phyloP scores from a whole-genome alignment of 1,284 basidiomycete genomes.

The Marasmius sp. region DNA sequence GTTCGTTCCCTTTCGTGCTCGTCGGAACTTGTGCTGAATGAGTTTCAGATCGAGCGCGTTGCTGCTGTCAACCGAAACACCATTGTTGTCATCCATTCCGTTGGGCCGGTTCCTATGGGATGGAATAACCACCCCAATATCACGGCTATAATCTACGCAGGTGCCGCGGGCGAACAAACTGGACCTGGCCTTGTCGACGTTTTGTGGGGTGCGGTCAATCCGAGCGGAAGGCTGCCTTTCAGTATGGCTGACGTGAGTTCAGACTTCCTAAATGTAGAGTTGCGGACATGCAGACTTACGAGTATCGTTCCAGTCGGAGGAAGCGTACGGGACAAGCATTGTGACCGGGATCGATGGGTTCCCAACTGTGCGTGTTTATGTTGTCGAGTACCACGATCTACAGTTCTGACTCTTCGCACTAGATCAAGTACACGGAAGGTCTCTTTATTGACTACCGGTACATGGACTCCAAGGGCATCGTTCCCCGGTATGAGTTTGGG shows the following conservation, averaged over 20 bases:
- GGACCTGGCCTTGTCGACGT: slow-evolving; percentile 62
- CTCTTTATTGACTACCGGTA: slow-evolving; percentile 70
- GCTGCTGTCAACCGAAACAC: slow-evolving; percentile 58
- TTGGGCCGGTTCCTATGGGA: slow-evolving; percentile 56
- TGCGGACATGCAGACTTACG: neutral
- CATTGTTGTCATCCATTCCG: slow-evolving; percentile 66
- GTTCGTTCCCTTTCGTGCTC: slow-evolving; percentile 19
- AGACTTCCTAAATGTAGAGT: slow-evolving; percentile 9
- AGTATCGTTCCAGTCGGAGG: slow-evolving; percentile 28
- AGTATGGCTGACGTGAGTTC: slow-evolving; percentile 51
- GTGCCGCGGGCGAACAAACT: slow-evolving; percentile 63
- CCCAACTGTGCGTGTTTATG: slow-evolving; percentile 40
- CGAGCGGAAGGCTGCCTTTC: slow-evolving; percentile 61
- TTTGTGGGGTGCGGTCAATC: slow-evolving; percentile 54
- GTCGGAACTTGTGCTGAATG: neutral
- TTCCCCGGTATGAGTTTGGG: slow-evolving; percentile 70
- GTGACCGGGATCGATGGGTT: slow-evolving; percentile 41
- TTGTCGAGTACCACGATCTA: slow-evolving; percentile 36
- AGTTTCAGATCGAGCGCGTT: slow-evolving; percentile 36
- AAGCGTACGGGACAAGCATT: slow-evolving; percentile 40
- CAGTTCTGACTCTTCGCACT: neutral
- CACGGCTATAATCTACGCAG: slow-evolving; percentile 66
- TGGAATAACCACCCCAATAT: slow-evolving; percentile 68
- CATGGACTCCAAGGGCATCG: slow-evolving; percentile 59
- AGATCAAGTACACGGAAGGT: slow-evolving; percentile 43